phyloP scores from a whole-genome alignment of 164 flowering plant species.

The Amborella trichopoda region DNA sequence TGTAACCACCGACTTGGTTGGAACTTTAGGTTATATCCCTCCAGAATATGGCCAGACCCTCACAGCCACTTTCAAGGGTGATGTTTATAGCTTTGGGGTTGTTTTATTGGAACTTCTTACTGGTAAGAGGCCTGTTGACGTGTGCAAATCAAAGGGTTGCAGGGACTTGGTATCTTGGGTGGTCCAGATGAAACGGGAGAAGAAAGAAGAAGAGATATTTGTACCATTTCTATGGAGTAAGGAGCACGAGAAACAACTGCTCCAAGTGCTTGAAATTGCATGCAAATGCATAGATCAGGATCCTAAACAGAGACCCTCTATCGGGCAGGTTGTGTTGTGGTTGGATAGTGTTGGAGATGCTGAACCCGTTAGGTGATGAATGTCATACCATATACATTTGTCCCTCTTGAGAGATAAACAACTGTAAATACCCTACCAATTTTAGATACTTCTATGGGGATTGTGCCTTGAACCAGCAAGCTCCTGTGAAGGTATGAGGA shows the following conservation, averaged over 20 bases:
- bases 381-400: no score
- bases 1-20: constrained; percentile 75
- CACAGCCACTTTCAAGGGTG: constrained; percentile 68
- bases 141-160: constrained; percentile 53
- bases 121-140: constrained; percentile 72
- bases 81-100: constrained; percentile 81
- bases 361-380: neutral
- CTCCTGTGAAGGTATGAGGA: no score
- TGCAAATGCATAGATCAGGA: constrained; percentile 48
- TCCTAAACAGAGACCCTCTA: constrained; percentile 59
- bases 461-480: no score
- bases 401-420: no score
- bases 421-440: no score
- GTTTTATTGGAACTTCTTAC: constrained; percentile 82
- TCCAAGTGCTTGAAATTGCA: constrained; percentile 46
- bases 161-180: constrained; percentile 76
- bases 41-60: constrained; percentile 76
- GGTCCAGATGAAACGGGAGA: constrained; percentile 52
- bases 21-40: constrained; percentile 82
- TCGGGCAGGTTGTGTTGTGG: constrained; percentile 52
- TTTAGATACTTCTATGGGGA: no score
- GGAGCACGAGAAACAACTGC: constrained; percentile 29
- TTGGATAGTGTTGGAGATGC: constrained; percentile 26
- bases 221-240: constrained; percentile 54
- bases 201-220: constrained; percentile 44